These are phyloP conservation scores for Tolypocladium tropicale DNA, from an alignment of 2,329 filamentous ascomycete species.

Conservation along the genomic window DNA sequence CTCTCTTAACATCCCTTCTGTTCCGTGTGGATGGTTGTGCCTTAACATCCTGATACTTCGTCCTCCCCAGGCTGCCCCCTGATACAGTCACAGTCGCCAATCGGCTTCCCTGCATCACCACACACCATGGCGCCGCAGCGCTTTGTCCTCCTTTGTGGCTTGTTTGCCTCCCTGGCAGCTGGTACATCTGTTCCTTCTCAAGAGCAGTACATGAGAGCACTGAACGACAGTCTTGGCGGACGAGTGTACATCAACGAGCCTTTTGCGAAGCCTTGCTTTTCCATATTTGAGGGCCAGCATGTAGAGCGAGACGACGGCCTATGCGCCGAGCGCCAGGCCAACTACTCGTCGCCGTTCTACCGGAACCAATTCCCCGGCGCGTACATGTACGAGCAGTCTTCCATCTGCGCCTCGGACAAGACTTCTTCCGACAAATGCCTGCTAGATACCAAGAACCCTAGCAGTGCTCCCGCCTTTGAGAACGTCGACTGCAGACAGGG, in stretches of 20 bases:
- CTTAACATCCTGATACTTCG: neutral
- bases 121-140: neutral
- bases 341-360: conserved; percentile 4
- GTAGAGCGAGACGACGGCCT: conserved; percentile 1
- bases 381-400: conserved; percentile 10
- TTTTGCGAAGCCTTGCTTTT: conserved; percentile 8
- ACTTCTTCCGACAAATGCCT: conserved; percentile 7
- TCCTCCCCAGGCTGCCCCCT: neutral
- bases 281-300: conserved; percentile 5
- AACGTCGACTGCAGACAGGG: conserved; percentile 6
- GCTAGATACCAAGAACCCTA: conserved; percentile 3
- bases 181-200: neutral
- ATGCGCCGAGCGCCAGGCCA: conserved; percentile 5
- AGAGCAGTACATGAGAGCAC: neutral
- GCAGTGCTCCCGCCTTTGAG: neutral
- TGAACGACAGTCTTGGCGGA: conserved; percentile 6
- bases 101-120: too few relatives aligned
- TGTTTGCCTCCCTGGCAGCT: neutral
- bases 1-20: neutral
- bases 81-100: neutral
- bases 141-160: neutral
- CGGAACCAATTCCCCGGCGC: conserved; percentile 5
- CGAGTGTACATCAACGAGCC: conserved; percentile 4
- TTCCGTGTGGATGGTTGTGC: neutral
- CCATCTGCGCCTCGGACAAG: conserved; percentile 6